Base-by-base conservation (phyloP, 345 rosid species). In the Eucalyptus guilfoylei region DNA sequence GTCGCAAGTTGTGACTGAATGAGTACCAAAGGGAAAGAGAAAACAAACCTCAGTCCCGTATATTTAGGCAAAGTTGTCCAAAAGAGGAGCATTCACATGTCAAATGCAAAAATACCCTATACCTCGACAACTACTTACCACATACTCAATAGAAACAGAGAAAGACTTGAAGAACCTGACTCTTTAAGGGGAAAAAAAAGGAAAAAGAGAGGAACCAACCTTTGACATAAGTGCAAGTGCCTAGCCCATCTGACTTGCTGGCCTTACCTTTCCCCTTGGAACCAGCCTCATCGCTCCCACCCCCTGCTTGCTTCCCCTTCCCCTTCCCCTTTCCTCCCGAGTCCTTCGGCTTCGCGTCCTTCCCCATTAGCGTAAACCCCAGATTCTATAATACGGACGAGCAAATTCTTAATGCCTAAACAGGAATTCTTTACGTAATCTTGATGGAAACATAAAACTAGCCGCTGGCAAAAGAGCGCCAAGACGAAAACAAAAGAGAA, bases 191-290 rank as follows among this genome's bases (percentile, higher is more conserved):
- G 1, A 60, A 48, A 44, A 21, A 58, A 32, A 44, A 45, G 3
- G 52, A 49, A 69, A 69, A 11, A 9, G 13, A 67, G 28, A 34
- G 69, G 69, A 37, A 88, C 28, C 58, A 26, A 97, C 99, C 99
- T 96, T 96, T 97, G 86, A 97, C 98, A 88, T 96, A 96, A 37
- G 99, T 97, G 94, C 99, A 97, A 48, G 99, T 97, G 48, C 99
- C 98, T 10, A 96, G 99, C 72, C 98, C 99, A 91, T 97, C 98
- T 7, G 95, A 94, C 92, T 97, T 97, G 54, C 98, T 97, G 24
- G 93, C 91, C 94, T 97, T 97, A 58, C 99, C 99, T 94, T 97
- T 97, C 30, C 99, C 99, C 94, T 96, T 96, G 28, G 99, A 90
- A 90, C 92, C 89, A 45, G 87, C 89, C 85, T 95, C 99, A 69